Evolutionary conservation across 768 basidiomycete genomes (phyloP), one percentile per base, ranked within the genome.

Genomic region (Trametes maxima): DNA sequence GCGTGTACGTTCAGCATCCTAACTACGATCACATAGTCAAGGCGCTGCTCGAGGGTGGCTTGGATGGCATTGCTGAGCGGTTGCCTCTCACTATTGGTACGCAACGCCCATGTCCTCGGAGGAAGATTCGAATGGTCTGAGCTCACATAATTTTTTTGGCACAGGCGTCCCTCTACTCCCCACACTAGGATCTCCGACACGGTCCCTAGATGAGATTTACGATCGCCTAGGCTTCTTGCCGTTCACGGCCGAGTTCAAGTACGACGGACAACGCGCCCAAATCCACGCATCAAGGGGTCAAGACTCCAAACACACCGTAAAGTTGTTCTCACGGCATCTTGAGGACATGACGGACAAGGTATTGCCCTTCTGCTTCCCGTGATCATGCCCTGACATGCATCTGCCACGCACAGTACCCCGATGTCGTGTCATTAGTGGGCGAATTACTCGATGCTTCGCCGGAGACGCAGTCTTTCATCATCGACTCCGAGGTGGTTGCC

Each of bases 291-390:
- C 54, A 44, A 72, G 64, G 63, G 69, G 69, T 14, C 67, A 72
- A 3, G 68, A 72, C 35, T 77, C 70, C 35, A 66, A 69, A 12
- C 54, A 69, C 33, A 68, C 65, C 11, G 81, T 92, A 43, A 83
- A 85, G 54, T 79, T 95, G 50, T 96, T 96, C 76, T 92, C 90
- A 60, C 86, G 94, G 56, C 92, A 94, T 77, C 77, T 96, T 35
- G 93, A 95, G 75, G 87, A 94, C 68, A 95, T 95, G 94, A 94
- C 92, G 1, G 84, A 85, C 61, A 95, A 96, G 80, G 90, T 85
- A 70, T 64, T 69, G 50, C 51, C 40, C 22, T 43, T 44, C 8
- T 61, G 7, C 46, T 49, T 39, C 51, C 54, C 42, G 44, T 64
- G 39, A 53, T 46, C 21, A 40, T 50, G 48, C 28, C 60, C 65